These are phyloP conservation scores for Eucalyptus caleyi DNA, from an alignment of 345 rosid genomes.

Conservation along the genomic window DNA sequence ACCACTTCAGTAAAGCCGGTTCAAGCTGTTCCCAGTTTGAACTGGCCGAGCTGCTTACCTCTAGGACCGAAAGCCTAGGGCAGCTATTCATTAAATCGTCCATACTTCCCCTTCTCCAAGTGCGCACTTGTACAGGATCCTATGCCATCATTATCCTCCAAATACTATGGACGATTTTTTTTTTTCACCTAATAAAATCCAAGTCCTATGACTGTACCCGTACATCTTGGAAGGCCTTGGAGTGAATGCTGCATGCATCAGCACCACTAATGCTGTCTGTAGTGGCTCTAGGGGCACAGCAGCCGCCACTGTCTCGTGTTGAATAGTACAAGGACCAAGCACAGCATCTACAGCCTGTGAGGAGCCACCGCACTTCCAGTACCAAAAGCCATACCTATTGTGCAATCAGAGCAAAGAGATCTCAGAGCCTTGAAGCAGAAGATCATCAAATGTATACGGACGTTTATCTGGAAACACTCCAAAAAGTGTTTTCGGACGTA, in stretches of 20 bases:
- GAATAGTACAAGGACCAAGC: constrained; percentile 91
- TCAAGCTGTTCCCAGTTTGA: background rate
- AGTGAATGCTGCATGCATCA: constrained; percentile 62
- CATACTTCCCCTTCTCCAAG: background rate
- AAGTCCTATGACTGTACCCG: background rate
- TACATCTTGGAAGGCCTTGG: constrained; percentile 94
- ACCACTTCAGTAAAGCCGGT: background rate
- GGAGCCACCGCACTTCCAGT: constrained; percentile 92
- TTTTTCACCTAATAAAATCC: background rate
- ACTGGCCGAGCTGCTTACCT: background rate
- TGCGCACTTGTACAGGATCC: background rate
- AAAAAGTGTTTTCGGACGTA: too few species aligned
- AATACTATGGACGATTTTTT: background rate
- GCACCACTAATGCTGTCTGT: constrained; percentile 19
- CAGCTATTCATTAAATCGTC: background rate
- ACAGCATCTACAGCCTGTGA: constrained; percentile 89
- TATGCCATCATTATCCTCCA: background rate
- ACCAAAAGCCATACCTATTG: constrained; percentile 87
- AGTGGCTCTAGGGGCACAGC: constrained; percentile 33
- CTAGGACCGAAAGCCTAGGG: background rate
- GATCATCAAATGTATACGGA: background rate
- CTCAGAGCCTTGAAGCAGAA: background rate
- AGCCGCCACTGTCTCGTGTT: constrained; percentile 59
- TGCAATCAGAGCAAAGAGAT: background rate
- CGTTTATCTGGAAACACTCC: too few species aligned